A percentile compares a stretch with the other conserved stretches of the same genome.
phyloP scores from a whole-genome alignment of 768 basidiomycete species.

The Phallus indusiatus region DNA sequence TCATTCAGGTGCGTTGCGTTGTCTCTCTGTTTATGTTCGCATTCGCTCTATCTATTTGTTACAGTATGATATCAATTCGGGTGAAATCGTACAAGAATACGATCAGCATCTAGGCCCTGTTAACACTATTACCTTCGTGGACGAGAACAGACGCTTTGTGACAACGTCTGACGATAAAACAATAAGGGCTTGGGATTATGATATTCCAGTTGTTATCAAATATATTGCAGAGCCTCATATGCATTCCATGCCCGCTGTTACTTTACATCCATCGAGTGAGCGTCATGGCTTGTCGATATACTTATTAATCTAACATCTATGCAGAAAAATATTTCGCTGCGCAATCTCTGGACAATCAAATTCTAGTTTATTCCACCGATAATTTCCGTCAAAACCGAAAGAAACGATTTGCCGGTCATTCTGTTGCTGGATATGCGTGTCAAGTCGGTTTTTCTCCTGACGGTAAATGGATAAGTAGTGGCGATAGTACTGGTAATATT shows the following conservation, averaged over 20 bases:
- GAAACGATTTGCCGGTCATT: constrained; percentile 96
- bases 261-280: constrained; percentile 89
- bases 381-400: constrained; percentile 98
- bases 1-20: constrained; percentile 68
- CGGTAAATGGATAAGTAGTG: constrained; percentile 96
- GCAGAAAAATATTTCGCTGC: constrained; percentile 94
- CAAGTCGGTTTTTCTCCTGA: constrained; percentile 97
- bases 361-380: constrained; percentile 93
- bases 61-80: constrained; percentile 91
- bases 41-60: neutral
- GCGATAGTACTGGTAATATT: constrained; percentile 89
- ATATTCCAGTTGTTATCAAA: constrained; percentile 99
- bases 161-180: constrained; percentile 99
- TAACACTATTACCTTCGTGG: constrained; percentile 97
- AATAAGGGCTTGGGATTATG: constrained; percentile 98
- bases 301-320: neutral
- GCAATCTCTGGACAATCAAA: constrained; percentile 97
- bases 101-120: constrained; percentile 98
- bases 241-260: constrained; percentile 99
- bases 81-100: constrained; percentile 96
- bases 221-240: constrained; percentile 99
- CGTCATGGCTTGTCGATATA: constrained; percentile 5
- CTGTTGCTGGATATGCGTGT: constrained; percentile 94
- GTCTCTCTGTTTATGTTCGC: neutral
- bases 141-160: constrained; percentile 94